Evolutionary conservation across 371 early-diverging fungal genomes (phyloP).

Genomic region (Dichotomocladium elegans): DNA sequence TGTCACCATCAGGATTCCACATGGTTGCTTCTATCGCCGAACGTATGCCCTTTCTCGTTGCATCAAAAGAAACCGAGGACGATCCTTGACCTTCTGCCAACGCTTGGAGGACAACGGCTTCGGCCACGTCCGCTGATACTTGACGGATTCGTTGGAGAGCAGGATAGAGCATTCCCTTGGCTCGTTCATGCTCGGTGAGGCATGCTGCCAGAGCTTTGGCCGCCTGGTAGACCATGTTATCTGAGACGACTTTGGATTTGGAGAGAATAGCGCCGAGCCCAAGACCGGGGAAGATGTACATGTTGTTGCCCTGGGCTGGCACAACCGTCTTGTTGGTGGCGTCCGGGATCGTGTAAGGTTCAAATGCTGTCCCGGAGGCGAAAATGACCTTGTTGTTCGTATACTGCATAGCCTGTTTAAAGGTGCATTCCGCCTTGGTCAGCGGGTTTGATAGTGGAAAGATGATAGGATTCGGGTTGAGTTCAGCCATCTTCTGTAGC

Average conservation of each 20-base stretch:
- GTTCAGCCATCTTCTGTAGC: conserved; percentile 59
- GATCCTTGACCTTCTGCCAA: too few species aligned
- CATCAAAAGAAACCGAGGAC: too few species aligned
- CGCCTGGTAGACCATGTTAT: conserved; percentile 74
- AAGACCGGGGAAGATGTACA: conserved; percentile 89
- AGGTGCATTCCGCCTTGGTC: conserved; percentile 89
- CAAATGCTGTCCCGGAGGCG: conserved; percentile 95
- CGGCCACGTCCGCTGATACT: conserved; percentile 70
- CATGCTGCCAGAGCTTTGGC: conserved; percentile 78
- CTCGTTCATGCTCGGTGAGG: conserved; percentile 62
- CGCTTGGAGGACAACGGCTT: conserved; percentile 70
- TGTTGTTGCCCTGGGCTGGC: conserved; percentile 82
- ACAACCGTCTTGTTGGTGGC: conserved; percentile 28
- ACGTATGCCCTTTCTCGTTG: too few species aligned
- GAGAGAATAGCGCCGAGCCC: conserved; percentile 81
- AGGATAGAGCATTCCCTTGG: conserved; percentile 75
- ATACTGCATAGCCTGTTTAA: conserved; percentile 79
- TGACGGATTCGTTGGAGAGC: conserved; percentile 79
- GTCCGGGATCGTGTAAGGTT: conserved; percentile 68
- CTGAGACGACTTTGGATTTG: conserved; percentile 62
- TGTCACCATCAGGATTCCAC: too few species aligned
- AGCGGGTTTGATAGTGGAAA: conserved; percentile 92
- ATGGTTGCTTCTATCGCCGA: too few species aligned
- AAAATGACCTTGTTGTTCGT: conserved; percentile 86
- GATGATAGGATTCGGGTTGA: conserved; percentile 83